Percentiles rank a stretch among this genome's conserved stretches.
phyloP scores from a whole-genome alignment of 2,329 filamentous ascomycete species.

The Colletotrichum liriopes region DNA sequence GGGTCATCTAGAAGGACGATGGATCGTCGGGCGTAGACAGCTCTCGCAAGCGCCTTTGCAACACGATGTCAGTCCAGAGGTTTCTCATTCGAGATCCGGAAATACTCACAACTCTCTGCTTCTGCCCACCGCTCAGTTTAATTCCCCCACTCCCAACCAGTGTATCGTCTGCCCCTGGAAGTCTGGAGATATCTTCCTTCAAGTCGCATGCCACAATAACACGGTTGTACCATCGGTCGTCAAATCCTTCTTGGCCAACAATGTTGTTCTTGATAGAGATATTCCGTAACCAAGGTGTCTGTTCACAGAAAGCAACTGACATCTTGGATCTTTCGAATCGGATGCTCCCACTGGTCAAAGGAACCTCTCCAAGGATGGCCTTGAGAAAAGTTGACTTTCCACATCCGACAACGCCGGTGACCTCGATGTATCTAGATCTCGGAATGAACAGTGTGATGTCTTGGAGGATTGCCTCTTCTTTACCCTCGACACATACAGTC shows the following conservation, averaged over 20 bases:
- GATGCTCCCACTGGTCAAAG: background rate
- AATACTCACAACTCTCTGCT: slow-evolving; percentile 45
- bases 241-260: slow-evolving; percentile 39
- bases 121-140: slow-evolving; percentile 45
- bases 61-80: background rate
- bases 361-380: slow-evolving; percentile 46
- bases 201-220: slow-evolving; percentile 45
- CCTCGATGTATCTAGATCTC: slow-evolving; percentile 21
- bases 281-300: slow-evolving; percentile 46
- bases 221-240: slow-evolving; percentile 52
- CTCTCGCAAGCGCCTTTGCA: slow-evolving; percentile 26
- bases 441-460: slow-evolving; percentile 20
- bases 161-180: slow-evolving; percentile 43
- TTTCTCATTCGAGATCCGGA: background rate
- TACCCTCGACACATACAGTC: slow-evolving; percentile 7
- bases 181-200: slow-evolving; percentile 33
- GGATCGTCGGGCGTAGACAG: background rate
- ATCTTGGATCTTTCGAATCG: rapidly evolving
- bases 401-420: slow-evolving; percentile 34
- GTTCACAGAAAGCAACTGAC: slow-evolving; percentile 44
- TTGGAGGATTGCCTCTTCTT: slow-evolving; percentile 24
- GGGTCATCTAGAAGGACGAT: slow-evolving; percentile 34
- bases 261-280: slow-evolving; percentile 45
- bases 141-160: slow-evolving; percentile 41
- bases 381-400: slow-evolving; percentile 45